phyloP scores from a whole-genome alignment of 2,329 filamentous ascomycete species.

The Chalaropsis ovoidea region DNA sequence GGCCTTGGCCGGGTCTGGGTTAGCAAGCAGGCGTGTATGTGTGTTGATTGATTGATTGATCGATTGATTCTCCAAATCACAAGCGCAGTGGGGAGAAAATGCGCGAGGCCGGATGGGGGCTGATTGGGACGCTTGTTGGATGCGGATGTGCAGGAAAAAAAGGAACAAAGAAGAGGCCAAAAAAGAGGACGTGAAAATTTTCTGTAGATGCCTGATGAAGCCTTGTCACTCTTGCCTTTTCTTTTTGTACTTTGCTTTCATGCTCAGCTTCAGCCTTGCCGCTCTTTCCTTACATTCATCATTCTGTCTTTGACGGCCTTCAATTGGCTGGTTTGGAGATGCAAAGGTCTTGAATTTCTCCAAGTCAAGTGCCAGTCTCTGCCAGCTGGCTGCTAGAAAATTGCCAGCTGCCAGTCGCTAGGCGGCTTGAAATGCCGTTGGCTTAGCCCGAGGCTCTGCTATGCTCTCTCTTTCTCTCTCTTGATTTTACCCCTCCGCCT shows the following conservation, averaged over 20 bases:
- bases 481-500: background rate
- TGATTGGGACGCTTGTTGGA: slow-evolving; percentile 8
- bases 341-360: background rate
- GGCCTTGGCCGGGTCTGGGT: background rate
- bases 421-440: background rate
- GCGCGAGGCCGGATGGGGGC: background rate
- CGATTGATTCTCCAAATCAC: slow-evolving; percentile 1
- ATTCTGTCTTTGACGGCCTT: background rate
- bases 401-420: background rate
- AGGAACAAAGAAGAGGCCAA: slow-evolving; percentile 2
- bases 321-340: slow-evolving; percentile 5
- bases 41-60: background rate
- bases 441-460: background rate
- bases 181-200: background rate
- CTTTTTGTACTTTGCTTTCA: background rate
- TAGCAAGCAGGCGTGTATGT: background rate
- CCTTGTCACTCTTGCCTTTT: background rate
- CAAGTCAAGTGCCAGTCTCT: background rate
- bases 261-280: background rate
- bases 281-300: background rate
- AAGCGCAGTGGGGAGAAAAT: background rate
- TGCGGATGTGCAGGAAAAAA: slow-evolving; percentile 12
- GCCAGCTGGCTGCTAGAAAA: background rate
- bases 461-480: too few relatives aligned
- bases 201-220: background rate